Percentiles rank a stretch among this genome's conserved stretches.
Conservation (phyloP, 768 basidiomycete genomes). For the Podaxis carcinomalis region DNA sequence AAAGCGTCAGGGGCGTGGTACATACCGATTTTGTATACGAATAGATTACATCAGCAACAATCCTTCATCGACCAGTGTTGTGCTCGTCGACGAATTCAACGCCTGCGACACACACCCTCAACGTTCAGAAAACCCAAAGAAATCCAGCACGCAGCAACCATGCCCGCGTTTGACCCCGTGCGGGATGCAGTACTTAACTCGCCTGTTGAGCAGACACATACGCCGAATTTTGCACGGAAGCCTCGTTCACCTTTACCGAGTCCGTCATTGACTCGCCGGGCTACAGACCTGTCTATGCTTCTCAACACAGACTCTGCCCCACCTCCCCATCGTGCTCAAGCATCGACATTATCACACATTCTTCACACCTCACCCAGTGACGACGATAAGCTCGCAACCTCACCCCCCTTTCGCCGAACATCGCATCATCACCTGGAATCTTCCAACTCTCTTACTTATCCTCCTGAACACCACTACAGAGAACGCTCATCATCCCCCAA, state of each 20-base stretch:
- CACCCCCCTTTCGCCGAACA: slow-evolving; percentile 26
- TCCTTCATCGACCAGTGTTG: slow-evolving; percentile 11
- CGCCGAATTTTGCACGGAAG: slow-evolving; percentile 19
- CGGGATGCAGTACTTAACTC: slow-evolving; percentile 84
- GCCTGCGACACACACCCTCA: neutral
- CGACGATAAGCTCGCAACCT: slow-evolving; percentile 29
- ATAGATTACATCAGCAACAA: slow-evolving; percentile 23
- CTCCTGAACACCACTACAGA: slow-evolving; percentile 6
- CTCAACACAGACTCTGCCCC: slow-evolving; percentile 57
- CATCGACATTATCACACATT: slow-evolving; percentile 44
- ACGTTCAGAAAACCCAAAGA: neutral
- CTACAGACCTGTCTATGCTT: slow-evolving; percentile 73
- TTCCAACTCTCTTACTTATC: slow-evolving; percentile 13
- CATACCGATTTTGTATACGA: neutral
- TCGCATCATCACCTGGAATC: slow-evolving; percentile 12
- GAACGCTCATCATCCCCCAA: slow-evolving; percentile 6
- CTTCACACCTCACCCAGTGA: slow-evolving; percentile 22
- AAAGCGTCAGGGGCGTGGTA: neutral
- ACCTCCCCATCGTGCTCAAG: slow-evolving; percentile 17
- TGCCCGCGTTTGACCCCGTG: slow-evolving; percentile 84
- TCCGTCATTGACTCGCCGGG: slow-evolving; percentile 52
- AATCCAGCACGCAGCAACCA: slow-evolving; percentile 17
- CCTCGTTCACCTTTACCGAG: slow-evolving; percentile 36
- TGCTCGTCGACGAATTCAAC: slow-evolving; percentile 11
- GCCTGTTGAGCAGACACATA: slow-evolving; percentile 47